Base-by-base conservation (phyloP, 306 rosid species). In the Fragaria vesca region DNA sequence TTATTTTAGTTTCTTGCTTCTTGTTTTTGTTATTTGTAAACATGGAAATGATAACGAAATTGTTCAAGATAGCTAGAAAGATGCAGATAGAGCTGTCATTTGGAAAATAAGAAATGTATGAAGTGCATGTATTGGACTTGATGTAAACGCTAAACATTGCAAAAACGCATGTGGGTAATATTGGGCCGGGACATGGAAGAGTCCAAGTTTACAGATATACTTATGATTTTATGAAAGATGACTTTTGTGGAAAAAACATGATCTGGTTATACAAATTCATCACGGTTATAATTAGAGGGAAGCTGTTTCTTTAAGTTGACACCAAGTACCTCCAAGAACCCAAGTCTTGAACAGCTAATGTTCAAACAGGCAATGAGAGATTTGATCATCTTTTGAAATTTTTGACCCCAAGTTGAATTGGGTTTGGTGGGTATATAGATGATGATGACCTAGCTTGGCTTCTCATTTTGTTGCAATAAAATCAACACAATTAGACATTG, bases 301-400 rank as follows among this genome's bases (percentile, higher is more conserved):
- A 38, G 71, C 71, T 50, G 62, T 17, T 50, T 17, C 13, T 48
- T 71, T 17, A 52, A 20, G 46, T 50, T 71, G 75, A 50, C 63
- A 71, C 75, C 75, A 17, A 46, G 9, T 62, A 71, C 62, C 45
- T 71, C 42, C 28, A 40, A 40, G 50, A 7, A 34, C 32, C 43
- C 28, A 50, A 50, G 32, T 51, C 47, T 32, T 71, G 26, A 30
- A 9, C 46, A 58, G 5, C 15, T 52, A 12, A 12, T 73, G 50
- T 38, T 72, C 62, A 24, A 57, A 24, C 18, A 58, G 28, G 55
- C 26, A 1, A 10, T 38, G 28, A 72, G 34, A 3, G 15, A 42
- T 21, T 73, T 21, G 16, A 74, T 74, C 48, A 26, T 6, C 12
- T 43, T 24, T 45, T 36, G 20, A 63, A 36, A 51, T 26, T 58